Evolutionary conservation across 306 rosid species (phyloP).

Genomic region (Cicer bijugum): DNA sequence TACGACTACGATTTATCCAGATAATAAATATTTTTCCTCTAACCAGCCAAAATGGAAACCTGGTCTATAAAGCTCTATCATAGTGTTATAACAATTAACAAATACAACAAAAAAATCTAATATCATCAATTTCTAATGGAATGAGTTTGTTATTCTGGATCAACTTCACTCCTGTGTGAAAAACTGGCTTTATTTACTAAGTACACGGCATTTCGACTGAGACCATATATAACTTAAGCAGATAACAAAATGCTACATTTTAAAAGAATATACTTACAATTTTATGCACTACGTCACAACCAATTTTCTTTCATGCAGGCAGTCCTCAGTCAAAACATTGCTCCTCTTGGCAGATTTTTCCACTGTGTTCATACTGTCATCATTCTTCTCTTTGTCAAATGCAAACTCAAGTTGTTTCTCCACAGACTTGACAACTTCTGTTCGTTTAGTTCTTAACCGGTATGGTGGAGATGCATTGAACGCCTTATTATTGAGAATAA

Average conservation of each 20-base stretch:
- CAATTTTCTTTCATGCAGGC: constrained; percentile 58
- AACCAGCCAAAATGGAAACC: too few relatives aligned
- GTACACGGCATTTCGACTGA: constrained; percentile 4
- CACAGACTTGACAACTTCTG: constrained; percentile 78
- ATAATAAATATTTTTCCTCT: too few relatives aligned
- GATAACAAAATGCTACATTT: constrained; percentile 17
- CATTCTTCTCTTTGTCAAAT: constrained; percentile 68
- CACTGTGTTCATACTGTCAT: constrained; percentile 46
- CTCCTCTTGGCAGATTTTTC: constrained; percentile 52
- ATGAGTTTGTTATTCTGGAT: constrained; percentile 25
- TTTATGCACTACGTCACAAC: constrained; percentile 59
- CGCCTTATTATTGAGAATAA: constrained; percentile 57
- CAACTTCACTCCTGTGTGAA: constrained; percentile 33
- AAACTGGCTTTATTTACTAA: constrained; percentile 5
- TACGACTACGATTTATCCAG: too few relatives aligned
- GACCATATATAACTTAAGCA: constrained; percentile 23
- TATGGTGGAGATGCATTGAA: constrained; percentile 96
- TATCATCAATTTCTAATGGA: constrained; percentile 19
- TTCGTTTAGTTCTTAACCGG: constrained; percentile 79
- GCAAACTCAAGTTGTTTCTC: constrained; percentile 90
- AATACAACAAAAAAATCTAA: background rate
- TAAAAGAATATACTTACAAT: constrained; percentile 54
- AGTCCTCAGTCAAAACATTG: constrained; percentile 53
- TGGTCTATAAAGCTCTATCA: too few relatives aligned
- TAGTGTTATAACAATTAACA: too few relatives aligned